Conservation (phyloP, 805 yeast species). For the Priceomyces castillae region DNA sequence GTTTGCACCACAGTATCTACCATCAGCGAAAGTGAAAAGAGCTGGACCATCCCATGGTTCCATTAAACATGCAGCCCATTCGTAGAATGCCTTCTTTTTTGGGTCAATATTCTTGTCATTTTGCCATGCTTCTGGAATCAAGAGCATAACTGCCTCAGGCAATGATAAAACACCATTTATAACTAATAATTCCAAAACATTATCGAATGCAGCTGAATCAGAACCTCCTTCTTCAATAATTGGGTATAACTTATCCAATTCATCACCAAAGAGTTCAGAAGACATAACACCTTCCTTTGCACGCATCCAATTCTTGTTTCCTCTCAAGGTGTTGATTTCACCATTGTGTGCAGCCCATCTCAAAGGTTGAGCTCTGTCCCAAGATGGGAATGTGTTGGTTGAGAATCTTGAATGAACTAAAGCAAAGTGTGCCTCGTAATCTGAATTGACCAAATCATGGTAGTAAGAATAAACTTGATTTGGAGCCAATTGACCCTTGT, state of each 20-base stretch:
- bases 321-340: constrained; percentile 95
- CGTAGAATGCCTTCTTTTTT: constrained; percentile 89
- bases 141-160: constrained; percentile 95
- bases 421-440: constrained; percentile 93
- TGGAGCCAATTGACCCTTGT: constrained; percentile 97
- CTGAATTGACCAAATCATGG: constrained; percentile 87
- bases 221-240: constrained; percentile 98
- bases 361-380: constrained; percentile 99
- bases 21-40: constrained; percentile 92
- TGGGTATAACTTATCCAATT: constrained; percentile 86
- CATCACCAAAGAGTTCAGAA: constrained; percentile 84
- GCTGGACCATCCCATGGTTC: constrained; percentile 99
- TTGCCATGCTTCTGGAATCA: constrained; percentile 99
- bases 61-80: constrained; percentile 99
- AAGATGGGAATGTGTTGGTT: constrained; percentile 98
- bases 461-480: constrained; percentile 93
- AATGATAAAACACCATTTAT: constrained; percentile 87
- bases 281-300: constrained; percentile 97
- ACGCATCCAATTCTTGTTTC: constrained; percentile 99
- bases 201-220: constrained; percentile 96
- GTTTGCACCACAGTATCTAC: constrained; percentile 97
- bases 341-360: constrained; percentile 98
- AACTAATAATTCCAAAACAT: constrained; percentile 86
- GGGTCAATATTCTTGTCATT: constrained; percentile 84
- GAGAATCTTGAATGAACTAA: constrained; percentile 96